Conservation (phyloP, 2,329 filamentous ascomycete species). For the Fusarium humuli region DNA sequence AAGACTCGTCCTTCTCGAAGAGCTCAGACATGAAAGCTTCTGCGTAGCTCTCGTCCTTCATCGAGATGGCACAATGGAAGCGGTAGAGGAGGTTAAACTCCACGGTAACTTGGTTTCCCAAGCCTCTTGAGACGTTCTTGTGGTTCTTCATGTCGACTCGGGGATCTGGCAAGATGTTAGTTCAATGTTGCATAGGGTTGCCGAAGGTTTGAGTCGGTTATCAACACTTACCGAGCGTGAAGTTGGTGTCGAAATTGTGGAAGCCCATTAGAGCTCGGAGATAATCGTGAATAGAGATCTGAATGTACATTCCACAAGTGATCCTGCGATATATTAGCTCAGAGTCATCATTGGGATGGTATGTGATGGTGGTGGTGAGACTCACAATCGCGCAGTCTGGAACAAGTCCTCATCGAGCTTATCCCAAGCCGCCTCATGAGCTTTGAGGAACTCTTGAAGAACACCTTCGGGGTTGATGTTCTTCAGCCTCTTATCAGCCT, state of each 20-base stretch:
- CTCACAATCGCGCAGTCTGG: neutral
- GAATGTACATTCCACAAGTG: constrained; percentile 68
- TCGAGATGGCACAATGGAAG: constrained; percentile 49
- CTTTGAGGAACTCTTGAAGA: neutral
- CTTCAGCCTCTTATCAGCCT: neutral
- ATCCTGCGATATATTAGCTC: constrained; percentile 45
- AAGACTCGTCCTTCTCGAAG: constrained; percentile 6
- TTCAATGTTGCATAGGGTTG: neutral
- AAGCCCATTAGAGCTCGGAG: constrained; percentile 56
- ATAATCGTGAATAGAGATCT: constrained; percentile 58
- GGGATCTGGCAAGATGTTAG: neutral
- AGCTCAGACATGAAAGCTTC: constrained; percentile 40
- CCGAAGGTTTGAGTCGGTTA: too few relatives aligned
- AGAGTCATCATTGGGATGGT: fast-evolving
- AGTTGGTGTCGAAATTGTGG: constrained; percentile 67
- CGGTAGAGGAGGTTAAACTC: constrained; percentile 54
- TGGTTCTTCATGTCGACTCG: constrained; percentile 12
- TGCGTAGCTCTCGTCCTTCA: constrained; percentile 49
- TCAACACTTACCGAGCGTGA: constrained; percentile 59
- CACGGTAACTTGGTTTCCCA: constrained; percentile 51
- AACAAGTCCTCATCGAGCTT: neutral
- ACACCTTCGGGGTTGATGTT: neutral
- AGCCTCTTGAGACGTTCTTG: constrained; percentile 46
- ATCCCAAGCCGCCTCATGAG: neutral
- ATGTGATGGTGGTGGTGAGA: neutral